A percentile compares a stretch with the other conserved stretches of the same genome.
phyloP scores from a whole-genome alignment of 345 rosid species.

The Eucalyptus dawsonii region DNA sequence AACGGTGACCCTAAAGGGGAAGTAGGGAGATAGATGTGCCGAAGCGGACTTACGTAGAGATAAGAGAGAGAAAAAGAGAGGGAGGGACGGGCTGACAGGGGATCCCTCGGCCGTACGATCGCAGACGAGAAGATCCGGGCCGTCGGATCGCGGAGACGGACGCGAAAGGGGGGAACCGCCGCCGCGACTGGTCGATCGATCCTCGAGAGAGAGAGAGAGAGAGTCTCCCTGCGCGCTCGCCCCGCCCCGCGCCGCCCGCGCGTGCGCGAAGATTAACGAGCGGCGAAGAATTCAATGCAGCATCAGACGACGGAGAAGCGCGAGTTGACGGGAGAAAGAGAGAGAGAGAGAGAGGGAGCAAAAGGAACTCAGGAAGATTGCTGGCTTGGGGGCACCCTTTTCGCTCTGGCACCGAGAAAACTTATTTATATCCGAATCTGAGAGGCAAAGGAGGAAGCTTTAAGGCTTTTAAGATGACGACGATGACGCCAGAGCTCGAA shows the following conservation, averaged over 20 bases:
- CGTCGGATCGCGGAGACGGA: constrained; percentile 7
- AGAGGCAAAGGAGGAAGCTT: background rate
- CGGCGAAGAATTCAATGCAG: background rate
- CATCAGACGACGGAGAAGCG: background rate
- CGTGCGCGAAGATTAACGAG: background rate
- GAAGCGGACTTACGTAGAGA: background rate
- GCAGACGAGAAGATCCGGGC: constrained; percentile 17
- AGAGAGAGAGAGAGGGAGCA: background rate
- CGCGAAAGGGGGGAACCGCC: background rate
- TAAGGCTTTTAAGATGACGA: background rate
- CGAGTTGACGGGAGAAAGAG: background rate
- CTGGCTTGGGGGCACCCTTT: background rate
- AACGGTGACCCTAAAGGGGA: background rate
- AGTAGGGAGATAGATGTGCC: constrained; percentile 1
- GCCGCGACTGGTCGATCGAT: background rate
- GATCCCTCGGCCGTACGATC: constrained; percentile 25
- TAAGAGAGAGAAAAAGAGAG: background rate
- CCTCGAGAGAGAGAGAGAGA: background rate
- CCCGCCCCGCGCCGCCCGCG: background rate
- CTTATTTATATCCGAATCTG: background rate
- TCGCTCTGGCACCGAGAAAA: background rate
- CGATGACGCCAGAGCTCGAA: background rate
- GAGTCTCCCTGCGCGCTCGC: background rate
- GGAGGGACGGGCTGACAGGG: background rate
- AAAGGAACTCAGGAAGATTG: background rate